Conservation (phyloP, 2,329 filamentous ascomycete genomes). For the Zasmidium angulare region DNA sequence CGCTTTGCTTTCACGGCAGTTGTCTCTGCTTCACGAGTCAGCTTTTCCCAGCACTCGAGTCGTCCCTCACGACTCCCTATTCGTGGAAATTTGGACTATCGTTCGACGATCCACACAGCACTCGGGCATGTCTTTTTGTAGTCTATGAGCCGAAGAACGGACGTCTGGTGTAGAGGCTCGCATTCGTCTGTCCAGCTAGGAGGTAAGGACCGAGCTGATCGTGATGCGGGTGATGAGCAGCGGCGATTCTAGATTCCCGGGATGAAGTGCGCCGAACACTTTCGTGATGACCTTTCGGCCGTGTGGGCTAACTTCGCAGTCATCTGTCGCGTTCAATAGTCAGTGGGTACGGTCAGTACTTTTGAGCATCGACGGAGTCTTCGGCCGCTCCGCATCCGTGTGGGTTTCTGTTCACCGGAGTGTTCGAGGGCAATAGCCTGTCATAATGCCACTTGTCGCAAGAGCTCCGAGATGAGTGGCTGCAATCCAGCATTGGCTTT, state of each 20-base stretch:
- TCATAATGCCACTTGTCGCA: background rate
- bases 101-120: background rate
- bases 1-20: background rate
- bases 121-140: background rate
- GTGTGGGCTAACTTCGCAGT: background rate
- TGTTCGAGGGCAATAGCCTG: background rate
- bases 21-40: background rate
- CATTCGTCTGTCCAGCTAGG: background rate
- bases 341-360: background rate
- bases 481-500: background rate
- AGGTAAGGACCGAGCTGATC: background rate
- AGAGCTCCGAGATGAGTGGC: background rate
- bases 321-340: background rate
- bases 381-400: background rate
- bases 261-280: background rate
- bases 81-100: background rate
- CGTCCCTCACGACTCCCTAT: background rate
- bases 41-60: background rate
- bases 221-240: background rate
- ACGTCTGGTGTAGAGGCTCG: background rate
- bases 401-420: background rate
- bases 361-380: background rate
- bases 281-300: background rate
- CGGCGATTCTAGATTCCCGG: background rate
- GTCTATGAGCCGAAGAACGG: background rate